These are phyloP conservation scores for Lipomyces spencermartinsiae DNA, from an alignment of 805 yeast genomes.

Conservation along the genomic window DNA sequence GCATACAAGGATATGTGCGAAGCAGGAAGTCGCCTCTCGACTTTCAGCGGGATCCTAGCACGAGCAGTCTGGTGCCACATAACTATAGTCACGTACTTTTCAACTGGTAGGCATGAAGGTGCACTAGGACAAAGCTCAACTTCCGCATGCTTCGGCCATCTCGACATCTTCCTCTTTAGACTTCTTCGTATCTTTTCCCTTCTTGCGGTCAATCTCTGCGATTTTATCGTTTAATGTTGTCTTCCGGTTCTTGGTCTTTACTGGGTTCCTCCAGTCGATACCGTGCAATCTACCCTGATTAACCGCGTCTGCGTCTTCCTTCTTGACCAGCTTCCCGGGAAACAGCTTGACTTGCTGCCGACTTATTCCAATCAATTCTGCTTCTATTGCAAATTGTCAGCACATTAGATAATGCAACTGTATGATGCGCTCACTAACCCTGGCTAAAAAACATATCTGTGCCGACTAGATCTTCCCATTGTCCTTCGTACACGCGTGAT, in stretches of 20 bases:
- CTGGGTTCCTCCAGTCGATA: conserved; percentile 28
- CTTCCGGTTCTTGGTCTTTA: conserved; percentile 9
- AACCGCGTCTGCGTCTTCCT: conserved; percentile 17
- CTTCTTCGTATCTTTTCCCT: neutral
- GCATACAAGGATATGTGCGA: neutral
- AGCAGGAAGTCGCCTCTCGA: neutral
- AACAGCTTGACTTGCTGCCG: conserved; percentile 28
- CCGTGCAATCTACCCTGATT: conserved; percentile 19
- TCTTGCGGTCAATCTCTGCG: conserved; percentile 18
- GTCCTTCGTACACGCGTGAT: conserved; percentile 34
- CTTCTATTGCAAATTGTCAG: conserved; percentile 12
- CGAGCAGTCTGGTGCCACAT: neutral
- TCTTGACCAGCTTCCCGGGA: conserved; percentile 28
- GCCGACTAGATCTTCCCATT: conserved; percentile 34
- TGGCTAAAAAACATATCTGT: conserved; percentile 33
- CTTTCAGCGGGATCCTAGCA: neutral
- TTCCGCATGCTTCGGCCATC: conserved; percentile 13
- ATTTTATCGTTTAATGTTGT: conserved; percentile 27
- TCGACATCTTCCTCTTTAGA: conserved; percentile 3
- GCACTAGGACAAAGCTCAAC: neutral
- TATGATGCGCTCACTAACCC: conserved; percentile 13
- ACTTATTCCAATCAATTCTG: conserved; percentile 24
- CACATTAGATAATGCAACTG: neutral
- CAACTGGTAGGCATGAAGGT: neutral
- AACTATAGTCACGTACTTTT: neutral